Evolutionary conservation across 1,139 yeast species (phyloP).

Genomic region (Yamadazyma conglobata): DNA sequence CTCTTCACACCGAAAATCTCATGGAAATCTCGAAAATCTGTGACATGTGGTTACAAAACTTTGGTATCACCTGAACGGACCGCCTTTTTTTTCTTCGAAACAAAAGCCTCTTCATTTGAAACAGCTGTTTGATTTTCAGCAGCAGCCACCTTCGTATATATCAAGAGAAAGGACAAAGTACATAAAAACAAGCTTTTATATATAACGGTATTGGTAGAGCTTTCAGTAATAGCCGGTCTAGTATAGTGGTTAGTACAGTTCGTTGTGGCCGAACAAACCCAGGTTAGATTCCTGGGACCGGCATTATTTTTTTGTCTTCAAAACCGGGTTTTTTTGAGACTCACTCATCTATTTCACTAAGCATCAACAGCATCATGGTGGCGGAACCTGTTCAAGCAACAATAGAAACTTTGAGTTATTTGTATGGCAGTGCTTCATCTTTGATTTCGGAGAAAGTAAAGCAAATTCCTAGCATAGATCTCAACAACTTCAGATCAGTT

Average conservation of each 20-base stretch:
- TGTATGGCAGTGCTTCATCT: conserved; percentile 22
- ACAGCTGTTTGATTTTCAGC: too few species aligned
- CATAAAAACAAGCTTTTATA: too few species aligned
- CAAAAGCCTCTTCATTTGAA: too few species aligned
- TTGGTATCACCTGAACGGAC: too few species aligned
- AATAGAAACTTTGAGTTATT: conserved; percentile 25
- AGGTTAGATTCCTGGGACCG: conserved; percentile 58
- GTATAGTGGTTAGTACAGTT: conserved; percentile 55
- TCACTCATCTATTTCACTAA: too few species aligned
- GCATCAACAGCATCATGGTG: conserved; percentile 26
- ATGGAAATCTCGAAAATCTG: too few species aligned
- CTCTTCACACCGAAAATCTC: too few species aligned
- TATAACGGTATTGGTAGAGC: too few species aligned
- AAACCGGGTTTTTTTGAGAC: background rate
- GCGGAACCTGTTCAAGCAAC: conserved; percentile 48
- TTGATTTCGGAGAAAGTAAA: conserved; percentile 17
- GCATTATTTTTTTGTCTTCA: conserved; percentile 28
- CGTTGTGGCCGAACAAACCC: conserved; percentile 58
- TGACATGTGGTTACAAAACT: too few species aligned
- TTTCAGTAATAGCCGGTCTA: conserved; percentile 25
- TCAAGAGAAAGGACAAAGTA: too few species aligned
- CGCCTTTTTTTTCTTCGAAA: too few species aligned
- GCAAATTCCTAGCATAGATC: conserved; percentile 8
- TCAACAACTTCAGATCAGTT: conserved; percentile 8
- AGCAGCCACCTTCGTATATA: too few species aligned